Conservation (phyloP, 352 stramenopile genomes). For the Phytophthora aleatoria region DNA sequence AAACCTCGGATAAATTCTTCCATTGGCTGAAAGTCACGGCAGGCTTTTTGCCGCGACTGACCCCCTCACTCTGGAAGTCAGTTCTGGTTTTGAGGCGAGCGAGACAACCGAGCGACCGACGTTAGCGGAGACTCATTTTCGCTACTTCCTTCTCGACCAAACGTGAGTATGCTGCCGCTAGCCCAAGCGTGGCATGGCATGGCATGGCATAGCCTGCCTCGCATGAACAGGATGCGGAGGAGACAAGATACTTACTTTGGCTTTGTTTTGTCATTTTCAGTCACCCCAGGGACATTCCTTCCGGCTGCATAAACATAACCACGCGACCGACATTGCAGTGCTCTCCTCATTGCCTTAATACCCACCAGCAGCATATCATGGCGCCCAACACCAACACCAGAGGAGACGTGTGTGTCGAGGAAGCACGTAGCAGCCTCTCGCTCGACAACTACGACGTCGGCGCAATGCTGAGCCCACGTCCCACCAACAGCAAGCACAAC, state of each 20-base stretch:
- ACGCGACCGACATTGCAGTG: constrained; percentile 18
- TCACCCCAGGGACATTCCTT: constrained; percentile 24
- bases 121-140: constrained; percentile 5
- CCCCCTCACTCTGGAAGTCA: constrained; percentile 38
- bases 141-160: constrained; percentile 19
- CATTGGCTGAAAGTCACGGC: constrained; percentile 9
- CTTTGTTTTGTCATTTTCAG: constrained; percentile 23
- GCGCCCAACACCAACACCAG: constrained; percentile 62
- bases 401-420: constrained; percentile 71
- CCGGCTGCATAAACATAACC: constrained; percentile 24
- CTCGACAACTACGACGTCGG: constrained; percentile 62
- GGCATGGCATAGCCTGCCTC: background rate
- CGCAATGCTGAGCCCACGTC: constrained; percentile 33
- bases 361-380: constrained; percentile 35
- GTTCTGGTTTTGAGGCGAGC: constrained; percentile 62
- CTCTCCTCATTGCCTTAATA: constrained; percentile 2
- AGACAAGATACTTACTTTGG: background rate
- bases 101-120: constrained; percentile 5
- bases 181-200: background rate
- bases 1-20: constrained; percentile 6
- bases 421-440: constrained; percentile 50
- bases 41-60: constrained; percentile 21
- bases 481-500: constrained; percentile 41
- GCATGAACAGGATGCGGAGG: background rate
- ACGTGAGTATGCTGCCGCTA: constrained; percentile 20